phyloP scores from a whole-genome alignment of 352 stramenopile genomes.

The Globisporangium perplexum region DNA sequence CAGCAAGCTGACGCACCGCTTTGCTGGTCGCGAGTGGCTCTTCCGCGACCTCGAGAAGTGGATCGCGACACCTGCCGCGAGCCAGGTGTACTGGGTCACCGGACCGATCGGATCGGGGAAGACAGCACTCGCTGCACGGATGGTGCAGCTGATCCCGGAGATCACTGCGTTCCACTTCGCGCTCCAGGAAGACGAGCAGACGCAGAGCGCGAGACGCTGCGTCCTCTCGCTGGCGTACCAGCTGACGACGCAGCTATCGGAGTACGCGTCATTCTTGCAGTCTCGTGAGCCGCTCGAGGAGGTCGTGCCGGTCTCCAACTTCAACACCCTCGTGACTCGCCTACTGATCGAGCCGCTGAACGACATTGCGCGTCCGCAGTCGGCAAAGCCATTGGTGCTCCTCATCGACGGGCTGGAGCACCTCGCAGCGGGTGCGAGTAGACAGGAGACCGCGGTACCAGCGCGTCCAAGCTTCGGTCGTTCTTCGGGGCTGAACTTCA shows the following conservation, averaged over 20 bases:
- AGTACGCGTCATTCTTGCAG: constrained; percentile 63
- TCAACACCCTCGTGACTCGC: constrained; percentile 40
- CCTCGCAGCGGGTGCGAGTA: not conserved
- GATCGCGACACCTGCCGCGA: constrained; percentile 26
- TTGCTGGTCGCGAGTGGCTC: constrained; percentile 58
- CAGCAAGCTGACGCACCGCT: constrained; percentile 58
- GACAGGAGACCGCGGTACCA: constrained; percentile 1
- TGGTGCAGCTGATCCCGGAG: constrained; percentile 63
- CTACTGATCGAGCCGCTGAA: constrained; percentile 61
- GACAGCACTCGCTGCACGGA: constrained; percentile 49
- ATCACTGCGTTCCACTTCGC: constrained; percentile 74
- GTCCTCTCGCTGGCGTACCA: constrained; percentile 70
- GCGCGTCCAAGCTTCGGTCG: constrained; percentile 7
- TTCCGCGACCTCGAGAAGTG: constrained; percentile 42
- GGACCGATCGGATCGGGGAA: constrained; percentile 70
- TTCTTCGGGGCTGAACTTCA: constrained; percentile 6
- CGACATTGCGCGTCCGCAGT: constrained; percentile 45
- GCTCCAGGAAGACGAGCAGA: constrained; percentile 69
- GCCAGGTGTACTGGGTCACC: constrained; percentile 64
- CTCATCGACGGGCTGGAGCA: constrained; percentile 68
- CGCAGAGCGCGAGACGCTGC: constrained; percentile 54
- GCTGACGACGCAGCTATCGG: constrained; percentile 64
- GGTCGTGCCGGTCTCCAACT: constrained; percentile 66
- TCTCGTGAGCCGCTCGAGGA: constrained; percentile 67
- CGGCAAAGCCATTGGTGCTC: constrained; percentile 48